Base-by-base conservation (phyloP, 345 rosid genomes). In the Arabidopsis arenosa region DNA sequence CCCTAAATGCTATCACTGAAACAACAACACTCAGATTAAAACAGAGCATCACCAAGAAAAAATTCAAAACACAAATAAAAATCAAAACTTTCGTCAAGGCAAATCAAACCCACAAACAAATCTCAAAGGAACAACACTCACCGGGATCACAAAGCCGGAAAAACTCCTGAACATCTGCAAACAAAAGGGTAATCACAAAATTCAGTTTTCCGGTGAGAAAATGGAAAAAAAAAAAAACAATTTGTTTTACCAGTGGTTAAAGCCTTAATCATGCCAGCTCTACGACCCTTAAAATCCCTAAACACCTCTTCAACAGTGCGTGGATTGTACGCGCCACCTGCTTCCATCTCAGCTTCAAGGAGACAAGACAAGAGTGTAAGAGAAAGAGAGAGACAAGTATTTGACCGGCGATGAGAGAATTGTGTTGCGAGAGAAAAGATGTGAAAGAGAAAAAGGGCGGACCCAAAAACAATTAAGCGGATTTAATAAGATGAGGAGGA, bases 131-230 rank as follows among this genome's bases (percentile, higher is more conserved):
- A 51, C 58, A 74, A 63, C 53, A 69, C 80, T 76, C 76, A 90
- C 95, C 92, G 11, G 96, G 96, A 83, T 90, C 89, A 53, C 96
- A 90, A 81, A 86, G 92, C 52, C 80, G 86, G 81, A 66, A 86
- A 76, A 90, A 88, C 75, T 88, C 96, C 36, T 84, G 83, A 51
- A 86, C 87, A 78, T 88, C 96, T 90, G 85, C 84, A 68, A 75
- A 77, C 32, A 66, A 45, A 70, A 70, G 15, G 1, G 14, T 13
- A 23, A 63, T n/a, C 9, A 4, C 18, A 59, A 53, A 35, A 4
- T 4, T 73, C 9, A 77, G 32, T 11, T 57, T 64, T 18, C 13
- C 63, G 4, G 8, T 28, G 28, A n/a, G n/a, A n/a, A 49, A 35
- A 4, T 5, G 7, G 13, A 39, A 13, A 12, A 43, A n/a, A 32